Evolutionary conservation across 345 rosid species (phyloP).

Genomic region (Raphanus sativus): DNA sequence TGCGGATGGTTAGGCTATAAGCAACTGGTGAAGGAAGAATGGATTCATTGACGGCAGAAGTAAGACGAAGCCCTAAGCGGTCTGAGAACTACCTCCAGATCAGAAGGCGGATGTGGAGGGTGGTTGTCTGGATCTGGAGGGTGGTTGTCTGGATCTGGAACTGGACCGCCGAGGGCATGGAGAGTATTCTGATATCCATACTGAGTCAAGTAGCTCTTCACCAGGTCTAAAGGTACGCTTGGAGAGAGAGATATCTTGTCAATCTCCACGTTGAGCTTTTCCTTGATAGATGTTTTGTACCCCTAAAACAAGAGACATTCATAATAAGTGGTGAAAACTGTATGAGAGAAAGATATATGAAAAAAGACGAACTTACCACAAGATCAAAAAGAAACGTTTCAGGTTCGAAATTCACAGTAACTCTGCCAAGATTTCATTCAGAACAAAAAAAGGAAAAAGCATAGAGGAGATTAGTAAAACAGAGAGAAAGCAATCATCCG

Average conservation of each 20-base stretch:
- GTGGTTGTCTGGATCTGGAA: not conserved
- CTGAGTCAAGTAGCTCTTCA: not conserved
- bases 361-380: not conserved
- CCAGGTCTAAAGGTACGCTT: not conserved
- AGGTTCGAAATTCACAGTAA: not conserved
- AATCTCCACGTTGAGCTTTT: not conserved
- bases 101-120: not conserved
- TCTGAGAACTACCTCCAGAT: not conserved
- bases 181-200: not conserved
- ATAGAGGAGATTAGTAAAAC: not conserved
- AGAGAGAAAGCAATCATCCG: not conserved
- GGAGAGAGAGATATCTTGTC: not conserved
- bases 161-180: not conserved
- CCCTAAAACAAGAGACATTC: not conserved
- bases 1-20: not conserved
- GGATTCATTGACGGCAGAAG: not conserved
- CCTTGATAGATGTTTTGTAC: not conserved
- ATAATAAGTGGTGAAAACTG: not conserved
- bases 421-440: not conserved
- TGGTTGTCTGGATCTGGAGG: not conserved
- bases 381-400: not conserved
- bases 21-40: not conserved
- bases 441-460: not conserved
- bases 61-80: not conserved
- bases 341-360: not conserved